phyloP scores from a whole-genome alignment of 148 eudicot species.

The Cornus controversa region DNA sequence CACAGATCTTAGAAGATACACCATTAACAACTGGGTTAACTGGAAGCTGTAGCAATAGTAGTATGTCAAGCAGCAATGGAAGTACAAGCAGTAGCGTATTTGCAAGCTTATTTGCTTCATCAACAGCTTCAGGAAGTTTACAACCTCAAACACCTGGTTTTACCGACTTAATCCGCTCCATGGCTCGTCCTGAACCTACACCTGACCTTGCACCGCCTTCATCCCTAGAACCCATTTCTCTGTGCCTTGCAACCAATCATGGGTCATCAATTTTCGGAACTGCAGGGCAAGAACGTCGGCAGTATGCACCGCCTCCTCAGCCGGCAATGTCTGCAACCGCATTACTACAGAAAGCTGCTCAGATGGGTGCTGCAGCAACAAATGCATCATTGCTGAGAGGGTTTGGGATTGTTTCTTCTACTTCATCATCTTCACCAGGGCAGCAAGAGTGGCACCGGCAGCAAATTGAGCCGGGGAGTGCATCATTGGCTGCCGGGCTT shows the following conservation, averaged over 20 bases:
- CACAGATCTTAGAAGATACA: conserved; percentile 38
- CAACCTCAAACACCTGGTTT: conserved; percentile 53
- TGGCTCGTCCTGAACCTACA: conserved; percentile 46
- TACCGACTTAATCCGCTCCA: conserved; percentile 48
- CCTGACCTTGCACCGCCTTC: conserved; percentile 42
- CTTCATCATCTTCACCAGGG: conserved; percentile 38
- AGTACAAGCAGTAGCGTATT: conserved; percentile 68
- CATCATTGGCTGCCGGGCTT: conserved; percentile 48
- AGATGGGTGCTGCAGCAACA: conserved; percentile 67
- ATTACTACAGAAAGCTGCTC: conserved; percentile 93
- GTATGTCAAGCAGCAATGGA: conserved; percentile 46
- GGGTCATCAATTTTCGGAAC: conserved; percentile 70
- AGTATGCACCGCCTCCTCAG: conserved; percentile 62
- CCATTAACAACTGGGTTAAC: conserved; percentile 27
- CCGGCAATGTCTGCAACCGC: conserved; percentile 97
- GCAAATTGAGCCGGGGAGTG: conserved; percentile 45
- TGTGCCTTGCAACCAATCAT: conserved; percentile 73
- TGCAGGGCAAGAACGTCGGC: conserved; percentile 58
- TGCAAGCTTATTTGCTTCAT: conserved; percentile 84
- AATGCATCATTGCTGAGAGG: conserved; percentile 79
- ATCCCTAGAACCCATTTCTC: conserved; percentile 60
- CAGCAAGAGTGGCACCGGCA: conserved; percentile 11
- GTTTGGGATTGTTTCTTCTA: conserved; percentile 56
- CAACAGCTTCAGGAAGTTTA: conserved; percentile 49
- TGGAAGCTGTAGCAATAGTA: conserved; percentile 43